These are phyloP conservation scores for Pichia sp. DNA, from an alignment of 1,139 yeast species.

Conservation along the genomic window DNA sequence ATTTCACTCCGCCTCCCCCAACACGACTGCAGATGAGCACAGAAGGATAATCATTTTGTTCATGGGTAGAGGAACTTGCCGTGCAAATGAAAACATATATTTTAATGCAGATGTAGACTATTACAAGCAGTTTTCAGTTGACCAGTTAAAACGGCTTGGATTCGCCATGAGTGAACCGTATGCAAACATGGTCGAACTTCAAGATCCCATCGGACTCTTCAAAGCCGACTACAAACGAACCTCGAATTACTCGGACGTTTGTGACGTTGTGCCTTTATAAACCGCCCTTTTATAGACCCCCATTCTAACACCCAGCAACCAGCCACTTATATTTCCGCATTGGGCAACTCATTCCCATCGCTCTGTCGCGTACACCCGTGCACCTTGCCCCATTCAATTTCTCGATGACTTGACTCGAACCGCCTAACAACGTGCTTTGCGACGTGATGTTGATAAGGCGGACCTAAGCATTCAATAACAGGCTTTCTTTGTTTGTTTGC, in stretches of 20 bases:
- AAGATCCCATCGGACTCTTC: constrained; percentile 13
- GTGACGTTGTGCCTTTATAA: constrained; percentile 8
- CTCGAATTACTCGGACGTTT: constrained; percentile 15
- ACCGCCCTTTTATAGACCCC: too few species aligned
- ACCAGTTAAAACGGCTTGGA: constrained; percentile 15
- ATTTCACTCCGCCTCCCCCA: constrained; percentile 34
- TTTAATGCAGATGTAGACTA: constrained; percentile 12
- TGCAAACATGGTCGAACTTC: constrained; percentile 16
- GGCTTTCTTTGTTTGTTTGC: too few species aligned
- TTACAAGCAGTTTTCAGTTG: constrained; percentile 15
- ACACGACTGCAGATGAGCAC: constrained; percentile 28
- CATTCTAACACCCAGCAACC: too few species aligned
- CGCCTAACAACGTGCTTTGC: too few species aligned
- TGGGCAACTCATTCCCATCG: too few species aligned
- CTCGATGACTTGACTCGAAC: too few species aligned
- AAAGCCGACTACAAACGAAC: constrained; percentile 12
- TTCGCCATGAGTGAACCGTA: constrained; percentile 20
- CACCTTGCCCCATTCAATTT: too few species aligned
- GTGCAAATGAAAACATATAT: constrained; percentile 33
- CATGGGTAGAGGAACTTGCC: constrained; percentile 30
- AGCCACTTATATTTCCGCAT: too few species aligned
- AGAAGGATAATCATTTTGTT: constrained; percentile 29
- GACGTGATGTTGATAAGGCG: too few species aligned
- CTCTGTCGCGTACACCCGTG: too few species aligned
- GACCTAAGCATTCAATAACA: too few species aligned